Evolutionary conservation across 768 basidiomycete genomes (phyloP).

Genomic region (Peribolospora kevripleyi): DNA sequence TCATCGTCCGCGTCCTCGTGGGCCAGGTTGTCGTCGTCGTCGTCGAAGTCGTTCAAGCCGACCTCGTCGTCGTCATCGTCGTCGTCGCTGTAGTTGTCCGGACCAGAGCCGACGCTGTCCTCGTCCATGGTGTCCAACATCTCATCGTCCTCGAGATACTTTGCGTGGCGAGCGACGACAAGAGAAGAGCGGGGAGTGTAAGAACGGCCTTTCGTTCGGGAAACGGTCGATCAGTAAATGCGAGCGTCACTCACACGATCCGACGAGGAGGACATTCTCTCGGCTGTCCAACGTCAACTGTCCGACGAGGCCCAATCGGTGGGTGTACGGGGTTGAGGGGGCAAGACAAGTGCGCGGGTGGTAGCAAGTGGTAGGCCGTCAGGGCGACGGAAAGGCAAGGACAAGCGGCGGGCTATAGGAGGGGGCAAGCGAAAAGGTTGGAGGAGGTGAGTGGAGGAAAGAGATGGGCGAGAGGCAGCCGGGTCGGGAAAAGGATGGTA

Average conservation of each 20-base stretch:
- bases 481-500: too few species aligned
- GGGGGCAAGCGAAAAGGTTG: too few species aligned
- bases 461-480: too few species aligned
- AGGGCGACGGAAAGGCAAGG: too few species aligned
- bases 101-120: constrained; percentile 9
- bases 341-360: too few species aligned
- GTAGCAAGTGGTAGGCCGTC: too few species aligned
- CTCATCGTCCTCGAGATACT: constrained; percentile 3
- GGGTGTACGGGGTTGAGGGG: too few species aligned
- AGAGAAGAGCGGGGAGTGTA: too few species aligned
- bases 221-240: not conserved
- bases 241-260: not conserved
- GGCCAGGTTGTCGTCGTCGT: constrained; percentile 28
- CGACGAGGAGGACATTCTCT: not conserved
- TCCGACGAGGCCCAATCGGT: too few species aligned
- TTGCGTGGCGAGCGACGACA: too few species aligned
- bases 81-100: constrained; percentile 8
- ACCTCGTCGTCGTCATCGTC: constrained; percentile 12
- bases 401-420: too few species aligned
- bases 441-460: too few species aligned
- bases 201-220: not conserved
- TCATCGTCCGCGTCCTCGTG: constrained; percentile 38
- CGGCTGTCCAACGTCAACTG: not conserved
- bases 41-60: constrained; percentile 20
- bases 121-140: constrained; percentile 10